phyloP scores from a whole-genome alignment of 768 basidiomycete species.

The Tylopilus cervinicoccineus region DNA sequence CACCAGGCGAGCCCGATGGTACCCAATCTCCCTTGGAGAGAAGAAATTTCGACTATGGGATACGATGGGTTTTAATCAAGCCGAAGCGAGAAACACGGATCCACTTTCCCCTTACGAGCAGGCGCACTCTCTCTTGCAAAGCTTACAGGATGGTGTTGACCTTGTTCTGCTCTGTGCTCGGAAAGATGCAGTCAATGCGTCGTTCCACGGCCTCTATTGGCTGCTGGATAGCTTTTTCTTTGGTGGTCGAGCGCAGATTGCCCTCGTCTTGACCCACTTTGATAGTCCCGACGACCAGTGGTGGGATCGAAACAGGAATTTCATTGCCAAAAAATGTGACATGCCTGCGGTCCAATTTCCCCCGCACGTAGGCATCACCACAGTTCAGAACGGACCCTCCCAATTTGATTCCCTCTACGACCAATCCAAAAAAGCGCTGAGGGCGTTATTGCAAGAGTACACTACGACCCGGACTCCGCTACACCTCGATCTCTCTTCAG shows the following conservation, averaged over 20 bases:
- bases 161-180: conserved; percentile 39
- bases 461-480: conserved; percentile 7
- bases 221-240: conserved; percentile 39
- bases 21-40: conserved; percentile 18
- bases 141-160: conserved; percentile 33
- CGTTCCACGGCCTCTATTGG: conserved; percentile 34
- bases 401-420: not conserved
- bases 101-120: conserved; percentile 25
- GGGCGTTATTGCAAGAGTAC: conserved; percentile 6
- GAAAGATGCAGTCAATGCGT: conserved; percentile 35
- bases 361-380: conserved; percentile 19
- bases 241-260: conserved; percentile 31
- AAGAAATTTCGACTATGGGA: conserved; percentile 30
- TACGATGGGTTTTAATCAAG: conserved; percentile 32
- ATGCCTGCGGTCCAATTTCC: conserved; percentile 9
- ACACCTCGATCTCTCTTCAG: conserved; percentile 17
- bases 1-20: conserved; percentile 29
- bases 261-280: conserved; percentile 38
- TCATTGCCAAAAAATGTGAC: conserved; percentile 13
- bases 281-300: conserved; percentile 33
- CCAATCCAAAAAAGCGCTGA: conserved; percentile 14
- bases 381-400: conserved; percentile 2
- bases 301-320: conserved; percentile 34
- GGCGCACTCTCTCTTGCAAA: conserved; percentile 32
- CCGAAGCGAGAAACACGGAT: conserved; percentile 11